These are phyloP conservation scores for Oryza rufipogon DNA, from an alignment of 176 grass and related monocot species.

Conservation along the genomic window DNA sequence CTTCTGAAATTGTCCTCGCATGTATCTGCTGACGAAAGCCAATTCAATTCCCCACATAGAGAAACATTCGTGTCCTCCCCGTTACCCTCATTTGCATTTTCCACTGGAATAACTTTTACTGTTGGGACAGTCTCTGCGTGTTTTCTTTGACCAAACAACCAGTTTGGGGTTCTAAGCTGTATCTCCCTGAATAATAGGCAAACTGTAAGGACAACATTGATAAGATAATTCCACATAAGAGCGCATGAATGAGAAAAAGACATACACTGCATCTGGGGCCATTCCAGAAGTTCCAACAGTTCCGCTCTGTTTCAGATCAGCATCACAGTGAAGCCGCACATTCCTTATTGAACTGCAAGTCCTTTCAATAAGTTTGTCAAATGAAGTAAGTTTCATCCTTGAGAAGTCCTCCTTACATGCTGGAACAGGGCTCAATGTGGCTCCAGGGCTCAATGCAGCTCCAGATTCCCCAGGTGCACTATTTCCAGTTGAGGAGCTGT, in stretches of 20 bases:
- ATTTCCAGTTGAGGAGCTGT: constrained; percentile 48
- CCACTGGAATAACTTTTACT: constrained; percentile 41
- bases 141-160: constrained; percentile 98
- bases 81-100: constrained; percentile 50
- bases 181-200: constrained; percentile 70
- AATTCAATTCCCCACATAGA: constrained; percentile 63
- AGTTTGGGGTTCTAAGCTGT: constrained; percentile 91
- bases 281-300: constrained; percentile 66
- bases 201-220: constrained; percentile 15
- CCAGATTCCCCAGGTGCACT: constrained; percentile 38
- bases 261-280: constrained; percentile 96
- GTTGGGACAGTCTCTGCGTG: constrained; percentile 54
- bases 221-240: constrained; percentile 12
- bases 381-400: constrained; percentile 80
- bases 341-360: constrained; percentile 74
- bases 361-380: constrained; percentile 80
- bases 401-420: constrained; percentile 86
- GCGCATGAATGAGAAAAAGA: constrained; percentile 9
- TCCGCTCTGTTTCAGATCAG: constrained; percentile 56
- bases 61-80: constrained; percentile 42
- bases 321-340: constrained; percentile 77
- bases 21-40: constrained; percentile 57
- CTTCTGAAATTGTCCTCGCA: constrained; percentile 88
- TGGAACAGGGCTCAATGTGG: constrained; percentile 57
- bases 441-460: constrained; percentile 41